Conservation (phyloP, 805 yeast genomes). For the Lipomyces lipofer region DNA sequence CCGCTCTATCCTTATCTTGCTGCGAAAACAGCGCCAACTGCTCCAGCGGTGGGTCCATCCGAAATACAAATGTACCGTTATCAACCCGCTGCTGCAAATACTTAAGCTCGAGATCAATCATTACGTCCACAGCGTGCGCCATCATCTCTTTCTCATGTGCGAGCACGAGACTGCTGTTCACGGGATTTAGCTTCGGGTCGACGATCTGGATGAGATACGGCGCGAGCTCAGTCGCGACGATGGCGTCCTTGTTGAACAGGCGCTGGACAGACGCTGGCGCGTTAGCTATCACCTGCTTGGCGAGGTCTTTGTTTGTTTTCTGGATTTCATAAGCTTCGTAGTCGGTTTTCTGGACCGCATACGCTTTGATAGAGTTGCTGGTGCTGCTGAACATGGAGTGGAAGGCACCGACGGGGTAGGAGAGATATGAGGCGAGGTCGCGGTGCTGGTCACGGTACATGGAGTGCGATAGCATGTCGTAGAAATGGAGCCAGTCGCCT, state of each 20-base stretch:
- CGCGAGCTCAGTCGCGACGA: constrained; percentile 36
- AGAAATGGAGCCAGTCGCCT: constrained; percentile 75
- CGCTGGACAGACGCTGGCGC: constrained; percentile 24
- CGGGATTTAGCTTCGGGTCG: constrained; percentile 34
- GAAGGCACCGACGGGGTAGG: constrained; percentile 60
- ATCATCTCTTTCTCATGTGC: constrained; percentile 9
- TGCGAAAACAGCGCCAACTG: constrained; percentile 27
- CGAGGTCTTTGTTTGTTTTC: constrained; percentile 38
- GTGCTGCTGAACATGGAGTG: constrained; percentile 55
- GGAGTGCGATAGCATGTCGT: constrained; percentile 54
- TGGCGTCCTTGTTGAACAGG: constrained; percentile 17
- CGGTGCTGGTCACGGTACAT: constrained; percentile 48
- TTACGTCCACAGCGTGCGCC: constrained; percentile 29
- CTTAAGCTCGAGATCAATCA: constrained; percentile 33
- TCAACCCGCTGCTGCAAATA: constrained; percentile 36
- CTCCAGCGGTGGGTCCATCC: constrained; percentile 43
- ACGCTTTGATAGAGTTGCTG: constrained; percentile 29
- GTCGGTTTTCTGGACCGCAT: constrained; percentile 24
- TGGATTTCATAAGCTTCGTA: constrained; percentile 35
- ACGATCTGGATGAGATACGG: constrained; percentile 38
- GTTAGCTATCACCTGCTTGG: constrained; percentile 34
- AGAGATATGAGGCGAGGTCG: constrained; percentile 54
- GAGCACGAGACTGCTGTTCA: constrained; percentile 13
- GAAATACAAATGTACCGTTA: constrained; percentile 35
- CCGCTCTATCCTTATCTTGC: constrained; percentile 14